Base-by-base conservation (phyloP, 2,329 filamentous ascomycete genomes). In the Botrytis hyacinthi region DNA sequence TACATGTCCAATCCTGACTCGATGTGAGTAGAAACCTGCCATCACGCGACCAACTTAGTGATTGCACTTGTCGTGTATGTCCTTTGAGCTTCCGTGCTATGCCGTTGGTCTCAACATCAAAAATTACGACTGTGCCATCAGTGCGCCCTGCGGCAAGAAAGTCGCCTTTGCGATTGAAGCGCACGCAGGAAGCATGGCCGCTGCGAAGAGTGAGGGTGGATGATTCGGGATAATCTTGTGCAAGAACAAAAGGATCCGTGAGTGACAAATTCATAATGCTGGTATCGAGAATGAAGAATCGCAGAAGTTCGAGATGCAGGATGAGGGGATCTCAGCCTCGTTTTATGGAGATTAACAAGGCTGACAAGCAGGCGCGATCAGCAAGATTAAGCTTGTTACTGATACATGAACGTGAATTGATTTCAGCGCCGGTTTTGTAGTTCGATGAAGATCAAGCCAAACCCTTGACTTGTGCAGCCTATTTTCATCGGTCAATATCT, bases 21-120 rank as follows among this genome's bases (percentile, higher is more conserved):
- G 94, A 93, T 74, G 94, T 97, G 73, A 99, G 88, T 70, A 99
- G 86, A 83, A 97, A 98, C 77, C 93, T 89, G 40, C 96, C 95
- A 83, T 94, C 93, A 78, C 92, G 88, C 70, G 95, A 98, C 96
- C 96, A 99, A 84, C 95, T 97, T 74, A 99, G 83, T 70, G 93
- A 97, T 78, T 97, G 95, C 73, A 99, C 95, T 81, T 96, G 95
- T 80, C 93, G 91, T 69, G 93, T 97, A 83, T 99, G 96, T 20
- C 95, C 96, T 77, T 94, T 90, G 76, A 99, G 86, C 84, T 98
- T 99, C 80, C 94, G 92, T 74, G 96, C 96, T 7, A 98, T 93
- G 54, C 96, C 95, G 87, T 97, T 97, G 16, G 97, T 99, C 83
- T 99, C 97, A 68, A 98, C 90, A 81, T 99, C 96, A 87, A 97